These are phyloP conservation scores for Penicillium sp. DNA, from an alignment of 2,329 filamentous ascomycete species.

Conservation along the genomic window DNA sequence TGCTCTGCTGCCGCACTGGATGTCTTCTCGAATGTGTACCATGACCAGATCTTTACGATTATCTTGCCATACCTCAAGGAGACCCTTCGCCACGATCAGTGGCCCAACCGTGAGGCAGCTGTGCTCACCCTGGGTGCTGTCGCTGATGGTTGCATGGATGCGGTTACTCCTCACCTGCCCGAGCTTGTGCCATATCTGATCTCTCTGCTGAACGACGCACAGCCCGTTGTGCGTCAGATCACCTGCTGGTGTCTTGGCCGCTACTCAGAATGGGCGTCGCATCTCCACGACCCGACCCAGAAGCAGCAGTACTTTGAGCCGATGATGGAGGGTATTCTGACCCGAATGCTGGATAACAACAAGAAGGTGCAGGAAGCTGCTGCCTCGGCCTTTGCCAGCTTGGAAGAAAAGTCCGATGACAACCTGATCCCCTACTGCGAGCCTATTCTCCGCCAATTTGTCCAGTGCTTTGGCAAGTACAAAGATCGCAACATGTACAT, in stretches of 20 bases:
- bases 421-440: constrained; percentile 81
- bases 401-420: constrained; percentile 89
- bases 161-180: constrained; percentile 85
- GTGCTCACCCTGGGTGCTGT: constrained; percentile 93
- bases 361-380: constrained; percentile 98
- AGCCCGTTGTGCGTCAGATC: constrained; percentile 92
- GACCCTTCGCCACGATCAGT: constrained; percentile 84
- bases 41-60: constrained; percentile 81
- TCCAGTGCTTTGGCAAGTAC: constrained; percentile 89
- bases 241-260: constrained; percentile 96
- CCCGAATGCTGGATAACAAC: constrained; percentile 94
- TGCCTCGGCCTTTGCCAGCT: constrained; percentile 90
- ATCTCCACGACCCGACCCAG: constrained; percentile 66
- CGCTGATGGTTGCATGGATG: constrained; percentile 88
- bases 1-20: constrained; percentile 95
- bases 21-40: constrained; percentile 89
- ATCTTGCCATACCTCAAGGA: constrained; percentile 91
- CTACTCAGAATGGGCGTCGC: constrained; percentile 89
- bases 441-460: constrained; percentile 89
- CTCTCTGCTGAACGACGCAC: constrained; percentile 76
- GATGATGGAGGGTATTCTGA: constrained; percentile 94
- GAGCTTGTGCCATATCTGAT: constrained; percentile 90
- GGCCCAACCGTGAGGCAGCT: constrained; percentile 90
- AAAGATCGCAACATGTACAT: constrained; percentile 99
- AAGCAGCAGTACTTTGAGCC: constrained; percentile 83